A percentile compares a stretch with the other conserved stretches of the same genome.
These are phyloP conservation scores for Colletotrichum orchidophilum DNA, from an alignment of 2,329 filamentous ascomycete species.

Conservation along the genomic window DNA sequence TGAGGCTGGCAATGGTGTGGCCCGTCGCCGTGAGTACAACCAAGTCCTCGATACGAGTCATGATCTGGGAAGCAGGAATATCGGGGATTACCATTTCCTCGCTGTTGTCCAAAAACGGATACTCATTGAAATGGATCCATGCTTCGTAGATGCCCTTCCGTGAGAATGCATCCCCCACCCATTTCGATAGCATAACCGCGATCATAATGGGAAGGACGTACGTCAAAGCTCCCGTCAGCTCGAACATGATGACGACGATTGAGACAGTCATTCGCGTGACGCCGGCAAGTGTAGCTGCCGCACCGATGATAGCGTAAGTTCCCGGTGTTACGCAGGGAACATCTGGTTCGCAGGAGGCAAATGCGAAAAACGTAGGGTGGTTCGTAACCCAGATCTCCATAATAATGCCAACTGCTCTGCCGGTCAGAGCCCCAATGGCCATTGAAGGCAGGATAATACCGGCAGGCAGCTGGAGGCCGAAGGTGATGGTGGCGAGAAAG, in stretches of 20 bases:
- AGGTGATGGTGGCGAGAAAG: slow-evolving; percentile 85
- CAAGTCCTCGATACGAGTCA: slow-evolving; percentile 92
- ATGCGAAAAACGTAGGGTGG: slow-evolving; percentile 80
- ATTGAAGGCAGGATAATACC: slow-evolving; percentile 97
- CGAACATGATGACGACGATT: slow-evolving; percentile 99
- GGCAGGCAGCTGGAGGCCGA: slow-evolving; percentile 92
- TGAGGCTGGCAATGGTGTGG: slow-evolving; percentile 84
- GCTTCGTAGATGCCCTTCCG: slow-evolving; percentile 95
- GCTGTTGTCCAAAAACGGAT: slow-evolving; percentile 93
- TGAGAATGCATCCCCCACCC: slow-evolving; percentile 96
- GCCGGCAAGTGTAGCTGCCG: slow-evolving; percentile 91
- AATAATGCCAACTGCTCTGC: slow-evolving; percentile 87
- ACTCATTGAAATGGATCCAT: slow-evolving; percentile 96
- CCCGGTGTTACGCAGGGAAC: slow-evolving; percentile 90
- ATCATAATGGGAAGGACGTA: slow-evolving; percentile 99
- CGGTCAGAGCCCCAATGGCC: slow-evolving; percentile 91
- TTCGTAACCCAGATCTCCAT: slow-evolving; percentile 88
- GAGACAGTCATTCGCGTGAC: slow-evolving; percentile 97
- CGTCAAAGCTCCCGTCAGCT: slow-evolving; percentile 93
- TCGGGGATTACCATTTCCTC: slow-evolving; percentile 82
- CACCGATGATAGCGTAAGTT: slow-evolving; percentile 95
- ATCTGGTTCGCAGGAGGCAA: slow-evolving; percentile 85
- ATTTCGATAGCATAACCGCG: slow-evolving; percentile 97
- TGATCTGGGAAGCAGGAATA: slow-evolving; percentile 85
- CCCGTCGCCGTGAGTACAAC: slow-evolving; percentile 87